These are phyloP conservation scores for Escovopsis sp. DNA, from an alignment of 2,329 filamentous ascomycete genomes.

Conservation along the genomic window DNA sequence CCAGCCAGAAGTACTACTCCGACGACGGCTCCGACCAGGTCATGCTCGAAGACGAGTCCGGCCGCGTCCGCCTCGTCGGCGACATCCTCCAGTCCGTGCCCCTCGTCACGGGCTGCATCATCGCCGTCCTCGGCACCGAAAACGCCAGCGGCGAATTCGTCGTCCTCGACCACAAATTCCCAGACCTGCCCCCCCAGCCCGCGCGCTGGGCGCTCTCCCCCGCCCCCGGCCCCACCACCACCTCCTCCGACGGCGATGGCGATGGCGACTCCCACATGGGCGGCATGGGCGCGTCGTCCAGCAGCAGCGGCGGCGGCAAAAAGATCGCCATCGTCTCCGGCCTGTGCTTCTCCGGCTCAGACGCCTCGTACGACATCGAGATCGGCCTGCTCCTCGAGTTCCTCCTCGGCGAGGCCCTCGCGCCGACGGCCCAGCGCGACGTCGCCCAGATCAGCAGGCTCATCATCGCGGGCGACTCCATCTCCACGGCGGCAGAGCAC, in stretches of 20 bases:
- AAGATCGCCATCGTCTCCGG: slow-evolving; percentile 77
- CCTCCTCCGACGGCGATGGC: slow-evolving; percentile 17
- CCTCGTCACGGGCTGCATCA: slow-evolving; percentile 82
- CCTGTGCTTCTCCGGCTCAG: slow-evolving; percentile 62
- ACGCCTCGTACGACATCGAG: slow-evolving; percentile 55
- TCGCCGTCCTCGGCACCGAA: slow-evolving; percentile 90
- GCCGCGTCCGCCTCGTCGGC: slow-evolving; percentile 67
- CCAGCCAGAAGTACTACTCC: slow-evolving; percentile 60
- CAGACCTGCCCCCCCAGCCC: slow-evolving; percentile 72
- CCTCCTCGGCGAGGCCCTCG: slow-evolving; percentile 66
- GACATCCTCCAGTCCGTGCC: slow-evolving; percentile 49
- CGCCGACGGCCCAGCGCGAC: slow-evolving; percentile 40
- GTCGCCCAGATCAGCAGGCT: slow-evolving; percentile 62
- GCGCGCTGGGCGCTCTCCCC: slow-evolving; percentile 60
- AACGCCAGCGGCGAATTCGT: slow-evolving; percentile 87
- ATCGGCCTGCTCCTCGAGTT: slow-evolving; percentile 73
- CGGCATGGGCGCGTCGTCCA: background rate
- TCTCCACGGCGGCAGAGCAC: slow-evolving; percentile 46
- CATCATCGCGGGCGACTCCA: slow-evolving; percentile 83
- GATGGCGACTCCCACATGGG: slow-evolving; percentile 40
- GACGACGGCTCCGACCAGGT: slow-evolving; percentile 46
- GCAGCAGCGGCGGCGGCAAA: slow-evolving; percentile 9
- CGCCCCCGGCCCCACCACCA: slow-evolving; percentile 16
- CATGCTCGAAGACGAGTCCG: slow-evolving; percentile 93
- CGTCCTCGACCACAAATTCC: slow-evolving; percentile 75